Evolutionary conservation across 768 basidiomycete genomes (phyloP).

Genomic region (Paxillus involutus): DNA sequence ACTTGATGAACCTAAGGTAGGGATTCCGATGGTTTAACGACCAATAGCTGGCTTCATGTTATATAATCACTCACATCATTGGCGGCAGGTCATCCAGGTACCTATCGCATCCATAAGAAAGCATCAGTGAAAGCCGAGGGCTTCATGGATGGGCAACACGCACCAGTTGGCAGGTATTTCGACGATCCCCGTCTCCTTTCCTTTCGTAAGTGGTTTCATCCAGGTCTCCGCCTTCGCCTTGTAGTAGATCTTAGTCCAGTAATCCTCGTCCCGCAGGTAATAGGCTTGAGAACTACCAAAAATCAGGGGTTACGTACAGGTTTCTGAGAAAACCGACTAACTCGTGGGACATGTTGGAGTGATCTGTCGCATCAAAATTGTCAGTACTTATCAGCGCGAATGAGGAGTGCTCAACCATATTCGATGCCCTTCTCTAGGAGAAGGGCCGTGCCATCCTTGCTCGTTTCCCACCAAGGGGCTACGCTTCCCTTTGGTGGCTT

Average conservation of each 20-base stretch:
- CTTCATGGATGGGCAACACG: neutral
- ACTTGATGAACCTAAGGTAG: conserved; percentile 62
- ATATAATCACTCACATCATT: conserved; percentile 53
- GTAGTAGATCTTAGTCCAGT: conserved; percentile 76
- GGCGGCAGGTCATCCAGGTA: conserved; percentile 75
- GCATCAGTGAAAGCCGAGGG: neutral
- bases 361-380: conserved; percentile 36
- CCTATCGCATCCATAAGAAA: conserved; percentile 28
- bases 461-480: conserved; percentile 82
- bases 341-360: conserved; percentile 59
- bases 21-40: neutral
- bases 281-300: conserved; percentile 54
- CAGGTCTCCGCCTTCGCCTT: conserved; percentile 54
- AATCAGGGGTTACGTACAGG: neutral
- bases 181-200: conserved; percentile 61
- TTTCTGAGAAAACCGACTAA: conserved; percentile 16
- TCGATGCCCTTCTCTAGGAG: conserved; percentile 72
- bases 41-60: neutral
- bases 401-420: conserved; percentile 49
- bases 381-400: conserved; percentile 6
- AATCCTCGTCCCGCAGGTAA: conserved; percentile 66
- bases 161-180: conserved; percentile 74
- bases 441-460: conserved; percentile 61
- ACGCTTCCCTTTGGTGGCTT: conserved; percentile 61
- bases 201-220: conserved; percentile 73